Conservation (phyloP, 805 yeast genomes). For the Starmerella roubikii region DNA sequence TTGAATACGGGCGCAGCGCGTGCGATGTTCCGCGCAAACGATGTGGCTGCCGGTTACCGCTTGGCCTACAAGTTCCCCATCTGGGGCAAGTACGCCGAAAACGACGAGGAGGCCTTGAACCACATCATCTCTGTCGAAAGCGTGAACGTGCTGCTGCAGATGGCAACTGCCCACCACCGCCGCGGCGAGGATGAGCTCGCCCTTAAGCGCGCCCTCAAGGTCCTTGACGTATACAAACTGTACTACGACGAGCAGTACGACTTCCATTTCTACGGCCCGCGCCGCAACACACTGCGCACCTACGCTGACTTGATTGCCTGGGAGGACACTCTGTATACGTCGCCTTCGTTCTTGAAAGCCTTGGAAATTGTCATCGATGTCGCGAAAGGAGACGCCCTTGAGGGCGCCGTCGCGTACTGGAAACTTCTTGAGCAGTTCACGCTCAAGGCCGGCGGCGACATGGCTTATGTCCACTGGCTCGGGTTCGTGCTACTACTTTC, state of each 20-base stretch:
- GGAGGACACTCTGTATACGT: constrained; percentile 62
- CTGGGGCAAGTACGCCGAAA: constrained; percentile 37
- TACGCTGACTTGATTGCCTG: constrained; percentile 65
- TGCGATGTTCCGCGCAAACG: constrained; percentile 64
- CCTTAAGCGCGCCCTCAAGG: constrained; percentile 58
- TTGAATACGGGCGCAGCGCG: constrained; percentile 79
- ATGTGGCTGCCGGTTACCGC: constrained; percentile 59
- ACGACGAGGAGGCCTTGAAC: constrained; percentile 59
- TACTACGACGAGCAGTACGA: constrained; percentile 79
- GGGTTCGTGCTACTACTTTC: constrained; percentile 33
- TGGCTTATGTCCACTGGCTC: constrained; percentile 28
- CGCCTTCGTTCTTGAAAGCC: constrained; percentile 62
- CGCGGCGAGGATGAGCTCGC: constrained; percentile 55
- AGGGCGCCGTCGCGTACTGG: constrained; percentile 31
- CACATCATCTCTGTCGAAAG: constrained; percentile 84
- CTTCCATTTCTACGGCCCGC: constrained; percentile 83
- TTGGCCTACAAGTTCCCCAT: constrained; percentile 51
- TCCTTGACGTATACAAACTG: constrained; percentile 53
- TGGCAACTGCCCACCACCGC: constrained; percentile 70
- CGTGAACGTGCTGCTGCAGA: constrained; percentile 75
- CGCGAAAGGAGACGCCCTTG: constrained; percentile 26
- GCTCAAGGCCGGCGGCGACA: not conserved
- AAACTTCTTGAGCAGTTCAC: constrained; percentile 25
- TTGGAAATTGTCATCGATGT: constrained; percentile 39
- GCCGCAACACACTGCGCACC: constrained; percentile 80